Evolutionary conservation across 192 early-diverging fungal species (phyloP).

Genomic region (Dissophora globulifera): DNA sequence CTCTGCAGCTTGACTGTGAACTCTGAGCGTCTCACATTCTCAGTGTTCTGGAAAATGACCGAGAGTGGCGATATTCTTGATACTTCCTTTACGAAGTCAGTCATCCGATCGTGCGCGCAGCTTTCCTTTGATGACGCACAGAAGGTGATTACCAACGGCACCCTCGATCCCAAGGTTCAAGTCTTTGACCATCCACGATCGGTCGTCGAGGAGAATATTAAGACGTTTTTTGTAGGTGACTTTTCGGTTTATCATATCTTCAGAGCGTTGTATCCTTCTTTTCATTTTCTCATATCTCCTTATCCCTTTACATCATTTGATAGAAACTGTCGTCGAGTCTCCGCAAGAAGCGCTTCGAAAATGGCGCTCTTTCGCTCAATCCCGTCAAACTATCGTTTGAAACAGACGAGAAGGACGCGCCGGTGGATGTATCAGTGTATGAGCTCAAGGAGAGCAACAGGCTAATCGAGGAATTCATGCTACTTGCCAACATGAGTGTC

Average conservation of each 20-base stretch:
- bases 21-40: constrained; percentile 90
- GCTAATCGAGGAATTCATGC: constrained; percentile 96
- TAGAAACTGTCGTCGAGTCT: constrained; percentile 78
- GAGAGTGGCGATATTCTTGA: constrained; percentile 82
- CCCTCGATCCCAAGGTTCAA: constrained; percentile 58
- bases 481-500: constrained; percentile 95
- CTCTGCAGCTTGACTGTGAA: constrained; percentile 90
- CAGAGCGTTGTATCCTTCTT: not conserved
- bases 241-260: too few species aligned
- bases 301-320: not conserved
- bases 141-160: constrained; percentile 74
- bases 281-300: not conserved
- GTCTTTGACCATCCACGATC: constrained; percentile 44
- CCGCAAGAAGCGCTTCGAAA: constrained; percentile 75
- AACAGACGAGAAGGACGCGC: constrained; percentile 85
- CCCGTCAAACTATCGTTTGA: constrained; percentile 91
- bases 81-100: constrained; percentile 85
- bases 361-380: constrained; percentile 88
- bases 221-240: constrained; percentile 52
- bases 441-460: constrained; percentile 91
- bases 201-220: constrained; percentile 52
- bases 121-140: constrained; percentile 95
- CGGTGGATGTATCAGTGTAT: constrained; percentile 86
- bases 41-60: constrained; percentile 96
- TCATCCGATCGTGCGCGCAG: constrained; percentile 93